Conservation (phyloP, 1,139 yeast genomes). For the Yamadazyma triangularis region DNA sequence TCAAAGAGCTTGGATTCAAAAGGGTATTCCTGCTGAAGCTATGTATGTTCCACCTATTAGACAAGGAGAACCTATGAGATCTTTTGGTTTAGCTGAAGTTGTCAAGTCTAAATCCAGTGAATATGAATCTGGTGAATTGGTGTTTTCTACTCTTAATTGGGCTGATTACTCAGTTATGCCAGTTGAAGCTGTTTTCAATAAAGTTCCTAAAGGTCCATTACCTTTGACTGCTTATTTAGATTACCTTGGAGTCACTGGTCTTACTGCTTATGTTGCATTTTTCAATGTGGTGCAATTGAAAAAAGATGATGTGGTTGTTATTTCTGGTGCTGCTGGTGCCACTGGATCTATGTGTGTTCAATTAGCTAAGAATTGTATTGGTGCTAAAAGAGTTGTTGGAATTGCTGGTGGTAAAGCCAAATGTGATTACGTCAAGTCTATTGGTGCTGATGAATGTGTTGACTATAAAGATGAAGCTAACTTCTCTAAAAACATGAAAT, state of each 20-base stretch:
- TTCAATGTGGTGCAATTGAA: constrained; percentile 38
- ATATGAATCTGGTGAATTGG: constrained; percentile 41
- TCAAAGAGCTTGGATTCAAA: constrained; percentile 58
- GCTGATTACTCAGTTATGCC: constrained; percentile 21
- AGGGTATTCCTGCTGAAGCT: constrained; percentile 33
- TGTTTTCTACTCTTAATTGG: constrained; percentile 28
- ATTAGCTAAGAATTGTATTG: constrained; percentile 49
- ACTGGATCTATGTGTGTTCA: constrained; percentile 63
- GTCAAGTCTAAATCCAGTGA: constrained; percentile 37
- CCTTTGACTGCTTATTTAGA: constrained; percentile 25
- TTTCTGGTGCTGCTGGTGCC: constrained; percentile 70
- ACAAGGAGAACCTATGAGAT: constrained; percentile 45
- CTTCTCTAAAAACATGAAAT: constrained; percentile 37
- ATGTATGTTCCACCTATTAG: constrained; percentile 45
- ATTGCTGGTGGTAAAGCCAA: constrained; percentile 61
- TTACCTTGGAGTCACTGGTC: constrained; percentile 48
- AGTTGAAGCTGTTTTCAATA: constrained; percentile 16
- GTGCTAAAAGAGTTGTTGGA: constrained; percentile 57
- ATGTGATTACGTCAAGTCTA: constrained; percentile 47
- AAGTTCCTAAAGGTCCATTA: constrained; percentile 20
- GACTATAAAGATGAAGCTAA: constrained; percentile 46
- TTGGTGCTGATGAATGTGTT: constrained; percentile 52
- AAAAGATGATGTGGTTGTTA: constrained; percentile 31
- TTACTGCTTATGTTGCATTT: constrained; percentile 62
- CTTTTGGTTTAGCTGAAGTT: constrained; percentile 49